phyloP scores from a whole-genome alignment of 352 stramenopile genomes.

The Pythium chondricola region DNA sequence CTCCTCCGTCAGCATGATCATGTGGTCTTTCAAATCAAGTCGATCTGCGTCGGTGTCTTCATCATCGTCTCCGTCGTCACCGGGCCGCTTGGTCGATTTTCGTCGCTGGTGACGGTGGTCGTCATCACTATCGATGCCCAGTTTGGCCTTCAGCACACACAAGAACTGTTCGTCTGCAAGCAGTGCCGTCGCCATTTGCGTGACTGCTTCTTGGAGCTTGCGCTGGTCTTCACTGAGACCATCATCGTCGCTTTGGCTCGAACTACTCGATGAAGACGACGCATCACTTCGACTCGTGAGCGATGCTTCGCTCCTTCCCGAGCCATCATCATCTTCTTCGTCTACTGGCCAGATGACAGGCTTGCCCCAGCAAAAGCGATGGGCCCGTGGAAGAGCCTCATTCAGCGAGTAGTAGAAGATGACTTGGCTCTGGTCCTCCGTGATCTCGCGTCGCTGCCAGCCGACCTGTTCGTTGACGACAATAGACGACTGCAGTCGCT shows the following conservation, averaged over 20 bases:
- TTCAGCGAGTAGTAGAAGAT: conserved; percentile 71
- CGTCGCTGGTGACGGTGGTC: conserved; percentile 7
- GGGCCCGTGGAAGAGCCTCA: conserved; percentile 25
- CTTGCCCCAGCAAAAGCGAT: conserved; percentile 45
- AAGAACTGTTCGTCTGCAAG: conserved; percentile 63
- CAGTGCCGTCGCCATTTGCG: conserved; percentile 28
- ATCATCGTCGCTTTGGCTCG: conserved; percentile 8
- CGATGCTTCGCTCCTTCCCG: neutral
- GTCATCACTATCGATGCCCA: conserved; percentile 31
- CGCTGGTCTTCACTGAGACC: conserved; percentile 18
- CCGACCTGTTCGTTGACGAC: conserved; percentile 39
- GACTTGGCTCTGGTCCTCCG: conserved; percentile 34
- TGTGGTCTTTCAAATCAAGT: conserved; percentile 38
- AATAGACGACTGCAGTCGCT: conserved; percentile 33
- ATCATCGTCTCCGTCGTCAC: conserved; percentile 16
- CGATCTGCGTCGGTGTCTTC: conserved; percentile 26
- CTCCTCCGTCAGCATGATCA: conserved; percentile 39
- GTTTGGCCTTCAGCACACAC: conserved; percentile 40
- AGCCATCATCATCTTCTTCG: conserved; percentile 6
- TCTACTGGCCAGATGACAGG: conserved; percentile 30
- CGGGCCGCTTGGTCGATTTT: conserved; percentile 5
- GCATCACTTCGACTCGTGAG: conserved; percentile 14
- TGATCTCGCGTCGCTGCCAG: conserved; percentile 62
- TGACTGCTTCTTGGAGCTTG: conserved; percentile 22
- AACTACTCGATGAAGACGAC: conserved; percentile 9